Base-by-base conservation (phyloP, 306 rosid genomes). In the Malus asiatica region DNA sequence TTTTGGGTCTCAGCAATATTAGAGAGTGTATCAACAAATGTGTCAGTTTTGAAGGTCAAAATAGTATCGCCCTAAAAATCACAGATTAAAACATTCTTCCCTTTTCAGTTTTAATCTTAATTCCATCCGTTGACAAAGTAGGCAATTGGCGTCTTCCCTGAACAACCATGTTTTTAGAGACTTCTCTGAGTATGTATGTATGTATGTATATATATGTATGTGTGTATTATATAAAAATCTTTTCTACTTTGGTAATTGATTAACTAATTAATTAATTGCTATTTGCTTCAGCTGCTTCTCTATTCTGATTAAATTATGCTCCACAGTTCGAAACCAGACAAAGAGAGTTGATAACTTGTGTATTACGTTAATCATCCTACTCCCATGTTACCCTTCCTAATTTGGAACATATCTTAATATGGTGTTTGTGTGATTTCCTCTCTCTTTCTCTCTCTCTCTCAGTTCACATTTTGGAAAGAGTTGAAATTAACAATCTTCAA, bases 341-440 rank as follows among this genome's bases (percentile, higher is more conserved):
- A 79, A 66, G 29, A 64, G 11, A 74, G 45, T 45, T 46, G 48
- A 29, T 64, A 74, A 62, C 63, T 60, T 40, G 64, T 68, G 44
- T 30, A 4, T 59, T n/a, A 22, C 46, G 60, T 60, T 38, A 9
- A 63, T 23, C 30, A 52, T 57, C 70, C 64, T 77, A 57, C 48
- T 20, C 25, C 25, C 82, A 77, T 68, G 82, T 77, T 62, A 67
- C 82, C 35, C 78, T 72, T 14, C 29, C 60, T 30, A 42, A 27
- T 82, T 73, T 60, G 14, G 32, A 19, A 11, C 59, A 22, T 82
- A 68, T 77, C 68, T 33, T 51, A 73, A n/a, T 82, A 72, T 35
- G 38, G 46, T 23, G 42, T 48, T 48, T 14, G 66, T 75, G 45
- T 74, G 46, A 27, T 67, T 38, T 71, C 60, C 71, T 38, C 5